Evolutionary conservation across 306 rosid species (phyloP), one percentile per base, ranked within the genome.

Genomic region (Quercus mongolica): DNA sequence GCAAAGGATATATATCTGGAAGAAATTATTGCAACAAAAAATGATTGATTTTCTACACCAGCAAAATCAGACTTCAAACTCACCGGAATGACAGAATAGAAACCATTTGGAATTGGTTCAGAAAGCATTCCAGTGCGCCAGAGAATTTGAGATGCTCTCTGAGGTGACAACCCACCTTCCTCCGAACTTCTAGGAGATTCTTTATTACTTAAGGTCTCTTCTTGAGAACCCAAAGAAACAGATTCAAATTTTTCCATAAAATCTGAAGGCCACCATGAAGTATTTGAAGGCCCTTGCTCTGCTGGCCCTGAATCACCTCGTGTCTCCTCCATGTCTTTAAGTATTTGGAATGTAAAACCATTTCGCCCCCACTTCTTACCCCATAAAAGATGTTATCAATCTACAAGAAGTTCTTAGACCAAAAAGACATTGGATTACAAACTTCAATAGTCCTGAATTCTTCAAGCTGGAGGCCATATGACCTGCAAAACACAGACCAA

Each of bases 221-320:
- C 94, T 35, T 86, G 94, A 86, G 93, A 88, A 59, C 84, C 93
- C 91, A 96, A 87, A 78, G 93, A 89, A 86, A 88, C 94, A 81
- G 98, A 91, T 88, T 88, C 98, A 87, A 96, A 91, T 67, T 82
- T 89, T 67, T 96, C 94, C 74, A 85, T 85, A 12, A 96, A 96
- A 84, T 96, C 97, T 77, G 99, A 91, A 71, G 96, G 84, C 99
- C 98, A 91, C 96, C 98, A 93, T 21, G 94, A 89, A 78, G 89
- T 79, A 85, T 83, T 91, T 74, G 99, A 84, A 89, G 90, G 91
- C 84, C 91, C 96, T 86, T 96, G 98, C 87, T 86, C 99, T 81
- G 92, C 62, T 54, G 91, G 83, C 88, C 94, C 96, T 80, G 89
- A 87, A 86, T 88, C 96, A 73, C 90, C 98, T 86, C 86, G 93